Evolutionary conservation across 306 rosid species (phyloP), one percentile per base, ranked within the genome.

Genomic region (Malus sieversii): DNA sequence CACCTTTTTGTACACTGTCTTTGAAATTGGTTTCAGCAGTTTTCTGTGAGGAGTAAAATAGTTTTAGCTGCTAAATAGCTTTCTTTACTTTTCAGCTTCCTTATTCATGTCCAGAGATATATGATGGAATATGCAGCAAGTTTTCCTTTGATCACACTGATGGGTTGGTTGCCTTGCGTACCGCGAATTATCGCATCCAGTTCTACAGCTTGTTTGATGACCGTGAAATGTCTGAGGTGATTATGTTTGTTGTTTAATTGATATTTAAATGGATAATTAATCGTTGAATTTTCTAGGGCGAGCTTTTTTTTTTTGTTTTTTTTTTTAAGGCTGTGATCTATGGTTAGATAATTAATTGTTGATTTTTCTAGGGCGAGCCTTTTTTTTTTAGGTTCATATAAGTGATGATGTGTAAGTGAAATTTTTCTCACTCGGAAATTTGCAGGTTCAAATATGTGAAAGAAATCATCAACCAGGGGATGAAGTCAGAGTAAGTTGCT

Each of bases 391-490:
- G 40, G 45, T 11, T 70, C 20, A 52, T 35, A 35, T 23, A 19
- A 51, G 58, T 60, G 69, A 72, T 66, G 18, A 38, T 8, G 16
- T 58, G 64, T 74, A 30, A 74, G 59, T 69, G 74, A 23, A 68
- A 53, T 15, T 55, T 19, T 20, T 75, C 68, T 64, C 32, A 25
- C 75, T 75, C 61, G 82, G 18, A 32, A 62, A 27, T 68, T 82
- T 75, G 77, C 88, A 90, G 99, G 89, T 92, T 84, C 99, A 90
- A 89, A 91, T 92, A 65, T 89, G 91, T 87, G 99, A 96, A 86
- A 92, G 99, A 87, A 96, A 89, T 66, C 93, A 96, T 82, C 98
- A 96, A 82, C 96, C 99, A 78, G 92, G 87, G 52, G 99, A 96
- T 81, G 98, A 92, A 71, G 74, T 96, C 84, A 89, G 88, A 77